Base-by-base conservation (phyloP, 192 early-diverging fungal genomes). In the Paraglomus brasilianum region DNA sequence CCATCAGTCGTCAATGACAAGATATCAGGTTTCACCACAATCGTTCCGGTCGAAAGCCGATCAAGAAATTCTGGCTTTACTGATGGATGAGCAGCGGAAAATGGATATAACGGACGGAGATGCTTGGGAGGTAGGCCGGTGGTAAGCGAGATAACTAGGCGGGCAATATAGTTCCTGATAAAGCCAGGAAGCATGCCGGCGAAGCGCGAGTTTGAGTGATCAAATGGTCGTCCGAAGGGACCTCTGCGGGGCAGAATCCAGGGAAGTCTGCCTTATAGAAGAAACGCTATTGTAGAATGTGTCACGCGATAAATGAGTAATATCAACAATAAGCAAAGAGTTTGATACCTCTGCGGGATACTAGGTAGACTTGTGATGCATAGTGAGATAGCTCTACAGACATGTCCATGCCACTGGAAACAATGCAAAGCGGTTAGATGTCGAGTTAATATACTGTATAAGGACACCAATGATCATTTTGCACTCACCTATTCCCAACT, bases 311-410 rank as follows among this genome's bases (percentile, higher is more conserved):
- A n/a, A n/a, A n/a, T n/a, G n/a, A n/a, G n/a, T n/a, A n/a, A n/a
- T n/a, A n/a, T n/a, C n/a, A n/a, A n/a, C n/a, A n/a, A n/a, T n/a
- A n/a, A n/a, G n/a, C n/a, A n/a, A n/a, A n/a, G n/a, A n/a, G n/a
- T n/a, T n/a, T n/a, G n/a, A n/a, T n/a, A n/a, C 74, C 77, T 49
- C 70, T 80, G 22, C 83, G 75, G 10, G 80, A 48, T 13, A 72
- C 75, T 8, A 88, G 63, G 21, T 83, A 76, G n/a, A 86, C 83
- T 52, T 81, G 72, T 7, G 79, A 80, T 19, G 85, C 80, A 56
- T 81, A 74, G 52, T 76, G 46, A 0, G 83, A 84, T 11, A 88
- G 66, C 63, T 88, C 86, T 3, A 82, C 81, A 19, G 81, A 75
- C 40, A 88, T 71, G 53, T 88, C 86, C 5, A 82, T 77, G 1